phyloP scores from a whole-genome alignment of 768 basidiomycete species.

The Boletus tomentosulus region DNA sequence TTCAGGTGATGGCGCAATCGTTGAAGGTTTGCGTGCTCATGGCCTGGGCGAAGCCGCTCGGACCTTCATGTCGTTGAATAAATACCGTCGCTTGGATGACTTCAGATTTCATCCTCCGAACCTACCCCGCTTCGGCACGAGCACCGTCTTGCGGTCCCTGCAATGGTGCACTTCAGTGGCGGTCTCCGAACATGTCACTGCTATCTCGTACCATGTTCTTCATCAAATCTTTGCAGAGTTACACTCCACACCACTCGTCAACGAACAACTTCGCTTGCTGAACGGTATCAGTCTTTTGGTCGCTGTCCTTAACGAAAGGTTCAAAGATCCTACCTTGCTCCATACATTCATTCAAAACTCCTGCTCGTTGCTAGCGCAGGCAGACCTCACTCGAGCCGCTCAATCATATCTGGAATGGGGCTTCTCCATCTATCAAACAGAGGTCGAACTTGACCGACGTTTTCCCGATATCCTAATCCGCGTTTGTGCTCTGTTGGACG shows the following conservation, averaged over 20 bases:
- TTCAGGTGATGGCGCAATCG: slow-evolving; percentile 47
- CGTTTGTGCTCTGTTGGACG: slow-evolving; percentile 58
- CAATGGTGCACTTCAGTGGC: slow-evolving; percentile 51
- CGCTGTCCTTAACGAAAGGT: slow-evolving; percentile 51
- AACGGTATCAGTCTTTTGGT: slow-evolving; percentile 74
- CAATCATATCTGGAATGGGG: slow-evolving; percentile 81
- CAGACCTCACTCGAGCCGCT: slow-evolving; percentile 61
- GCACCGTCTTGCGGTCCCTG: slow-evolving; percentile 50
- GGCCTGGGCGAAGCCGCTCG: slow-evolving; percentile 34
- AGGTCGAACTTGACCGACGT: slow-evolving; percentile 41
- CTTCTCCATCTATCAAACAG: slow-evolving; percentile 47
- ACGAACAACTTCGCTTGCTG: slow-evolving; percentile 75
- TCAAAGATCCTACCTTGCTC: slow-evolving; percentile 57
- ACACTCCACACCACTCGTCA: slow-evolving; percentile 66
- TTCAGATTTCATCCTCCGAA: slow-evolving; percentile 61
- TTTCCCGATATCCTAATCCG: slow-evolving; percentile 67
- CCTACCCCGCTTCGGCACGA: slow-evolving; percentile 52
- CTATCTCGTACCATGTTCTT: slow-evolving; percentile 73
- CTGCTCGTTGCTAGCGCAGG: slow-evolving; percentile 58
- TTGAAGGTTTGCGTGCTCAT: slow-evolving; percentile 37
- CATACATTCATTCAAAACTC: slow-evolving; percentile 66
- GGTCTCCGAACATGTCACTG: slow-evolving; percentile 41
- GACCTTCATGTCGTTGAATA: slow-evolving; percentile 49
- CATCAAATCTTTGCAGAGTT: slow-evolving; percentile 68
- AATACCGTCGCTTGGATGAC: slow-evolving; percentile 45